Evolutionary conservation across 352 stramenopile genomes (phyloP), one percentile per base, ranked within the genome.

Genomic region (Phytophthora syringae): DNA sequence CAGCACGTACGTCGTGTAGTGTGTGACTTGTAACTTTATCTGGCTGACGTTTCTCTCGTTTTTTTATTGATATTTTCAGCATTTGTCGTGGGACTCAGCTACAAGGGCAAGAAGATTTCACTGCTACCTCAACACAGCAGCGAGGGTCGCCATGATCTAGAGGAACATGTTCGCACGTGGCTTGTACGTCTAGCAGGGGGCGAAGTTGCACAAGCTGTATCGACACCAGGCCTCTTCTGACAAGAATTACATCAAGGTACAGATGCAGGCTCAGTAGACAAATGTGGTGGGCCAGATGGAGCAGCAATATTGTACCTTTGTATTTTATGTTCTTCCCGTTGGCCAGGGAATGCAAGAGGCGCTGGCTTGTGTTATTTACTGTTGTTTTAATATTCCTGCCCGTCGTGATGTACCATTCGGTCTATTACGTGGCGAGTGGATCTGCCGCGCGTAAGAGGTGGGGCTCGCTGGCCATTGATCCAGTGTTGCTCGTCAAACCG

Each of bases 21-120:
- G 42, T 64, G 0, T 20, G 11, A 27, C 3, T 25, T 24, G 40
- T 16, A 27, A 7, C 6, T 28, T 43, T 18, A 12, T 22, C 5
- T 42, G 16, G 18, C 20, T 28, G 13, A 24, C 13, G 28, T 56
- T 24, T 7, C 13, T 32, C 7, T 43, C 20, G n/a, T 51, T 24
- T 42, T 12, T 47, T 13, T 3, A 37, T 22, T 50, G 18, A 25
- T n/a, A 2, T 32, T 34, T 34, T 42, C 22, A 92, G 82, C 82
- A 0, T 89, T 93, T 20, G 53, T 91, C 20, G 71, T 89, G 11
- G 79, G 69, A 0, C 76, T 84, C 18, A 88, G 74, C 25, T 75
- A 76, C 36, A 88, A 85, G 52, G 83, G 81, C 39, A 86, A 86
- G 51, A 93, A 93, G 50, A 81, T 90, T 7, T 67, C 79, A 18